Base-by-base conservation (phyloP, 768 basidiomycete species). In the Lanmaoa rubissima region DNA sequence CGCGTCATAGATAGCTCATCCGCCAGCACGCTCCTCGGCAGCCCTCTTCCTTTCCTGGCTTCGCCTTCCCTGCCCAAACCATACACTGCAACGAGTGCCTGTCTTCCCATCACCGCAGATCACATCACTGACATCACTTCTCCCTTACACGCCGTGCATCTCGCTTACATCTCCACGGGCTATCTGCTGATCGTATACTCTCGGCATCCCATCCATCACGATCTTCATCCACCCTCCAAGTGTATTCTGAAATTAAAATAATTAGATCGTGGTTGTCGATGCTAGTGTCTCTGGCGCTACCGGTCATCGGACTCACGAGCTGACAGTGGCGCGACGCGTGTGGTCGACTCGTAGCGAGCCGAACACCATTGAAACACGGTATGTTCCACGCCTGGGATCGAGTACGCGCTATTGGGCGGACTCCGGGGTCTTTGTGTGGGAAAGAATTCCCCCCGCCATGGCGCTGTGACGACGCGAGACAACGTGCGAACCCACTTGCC, bases 41-140 rank as follows among this genome's bases (percentile, higher is more conserved):
- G 9, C 17, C 0, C 38, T 16, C 38, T 36, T 13, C 4, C 39
- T 28, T 28, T 28, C 28, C 6, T 28, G 4, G 28, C 28, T 28
- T 28, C 28, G 28, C 28, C 6, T 28, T 28, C 28, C 28, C 28
- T 28, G 28, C 28, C 28, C 28, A 28, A 28, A 28, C 4, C 28
- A 24, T 28, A 28, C 28, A 28, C 28, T 28, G 28, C 28, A 28
- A 28, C 1, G 26, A 42, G 49, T 14, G 38, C 45, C 34, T 48
- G 40, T 21, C 36, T 43, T 53, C 50, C 60, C 58, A 58, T 58
- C 59, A 62, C 47, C 59, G 55, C 61, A 62, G 59, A 62, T 62
- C 59, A 21, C 51, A 63, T 63, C 63, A 64, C 51, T 54, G 61
- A 61, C 61, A 57, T 57, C 54, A 63, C 48, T 6, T 28, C 28